A percentile compares a stretch with the other conserved stretches of the same genome.
Conservation (phyloP, 257 asterid genomes). For the Capsicum chinense region DNA sequence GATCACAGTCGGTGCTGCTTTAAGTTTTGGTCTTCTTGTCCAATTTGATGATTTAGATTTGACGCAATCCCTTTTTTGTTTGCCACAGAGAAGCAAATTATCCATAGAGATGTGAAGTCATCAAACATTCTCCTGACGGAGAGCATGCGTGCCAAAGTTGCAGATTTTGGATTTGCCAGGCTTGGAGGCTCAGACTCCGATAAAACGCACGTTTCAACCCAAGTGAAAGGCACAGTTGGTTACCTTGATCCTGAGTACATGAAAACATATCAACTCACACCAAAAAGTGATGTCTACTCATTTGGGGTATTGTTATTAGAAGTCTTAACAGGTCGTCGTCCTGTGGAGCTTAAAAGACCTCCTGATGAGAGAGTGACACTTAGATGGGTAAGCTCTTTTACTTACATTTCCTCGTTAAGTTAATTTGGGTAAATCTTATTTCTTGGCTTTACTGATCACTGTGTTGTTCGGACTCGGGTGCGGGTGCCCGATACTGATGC, state of each 20-base stretch:
- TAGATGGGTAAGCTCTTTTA: slow-evolving; percentile 74
- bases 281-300: slow-evolving; percentile 93
- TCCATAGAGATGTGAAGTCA: slow-evolving; percentile 97
- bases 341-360: slow-evolving; percentile 78
- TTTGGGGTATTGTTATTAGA: slow-evolving; percentile 87
- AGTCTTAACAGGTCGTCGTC: slow-evolving; percentile 88
- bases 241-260: slow-evolving; percentile 98
- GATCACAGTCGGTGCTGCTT: neutral
- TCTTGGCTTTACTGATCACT: neutral
- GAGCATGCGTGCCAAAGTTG: slow-evolving; percentile 89
- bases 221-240: slow-evolving; percentile 97
- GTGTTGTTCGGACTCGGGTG: too few species aligned
- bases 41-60: neutral
- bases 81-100: slow-evolving; percentile 88
- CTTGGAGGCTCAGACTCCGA: slow-evolving; percentile 77
- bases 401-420: slow-evolving; percentile 24
- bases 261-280: slow-evolving; percentile 85
- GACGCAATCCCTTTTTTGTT: slow-evolving; percentile 15
- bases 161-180: slow-evolving; percentile 96
- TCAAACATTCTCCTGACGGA: slow-evolving; percentile 94
- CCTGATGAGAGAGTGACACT: slow-evolving; percentile 79
- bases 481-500: too few species aligned
- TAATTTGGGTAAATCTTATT: neutral
- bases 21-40: neutral
- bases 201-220: slow-evolving; percentile 78